Conservation (phyloP, 2,329 filamentous ascomycete genomes). For the Colletotrichum sp. region DNA sequence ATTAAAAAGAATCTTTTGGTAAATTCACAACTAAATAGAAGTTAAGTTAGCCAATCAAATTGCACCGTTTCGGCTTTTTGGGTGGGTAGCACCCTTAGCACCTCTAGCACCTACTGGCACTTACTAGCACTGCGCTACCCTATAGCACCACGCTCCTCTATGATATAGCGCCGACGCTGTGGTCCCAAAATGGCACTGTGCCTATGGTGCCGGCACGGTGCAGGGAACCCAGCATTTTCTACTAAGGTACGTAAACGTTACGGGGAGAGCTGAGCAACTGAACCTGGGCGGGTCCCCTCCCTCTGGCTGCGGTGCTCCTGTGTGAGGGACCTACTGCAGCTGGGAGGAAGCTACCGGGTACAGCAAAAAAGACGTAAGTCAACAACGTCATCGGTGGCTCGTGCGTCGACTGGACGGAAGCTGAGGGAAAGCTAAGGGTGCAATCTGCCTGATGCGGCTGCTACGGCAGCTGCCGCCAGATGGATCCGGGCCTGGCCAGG, state of each 20-base stretch:
- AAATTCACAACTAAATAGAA: no score
- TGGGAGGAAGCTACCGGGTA: background rate
- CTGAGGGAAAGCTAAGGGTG: background rate
- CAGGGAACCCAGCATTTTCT: no score
- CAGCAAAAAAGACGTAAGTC: constrained; percentile 17
- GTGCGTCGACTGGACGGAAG: background rate
- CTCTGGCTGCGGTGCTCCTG: background rate
- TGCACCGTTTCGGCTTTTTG: no score
- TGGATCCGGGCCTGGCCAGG: background rate
- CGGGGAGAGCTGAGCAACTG: background rate
- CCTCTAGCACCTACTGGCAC: no score
- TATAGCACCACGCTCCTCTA: no score
- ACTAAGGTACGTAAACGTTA: background rate
- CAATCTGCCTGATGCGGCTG: background rate
- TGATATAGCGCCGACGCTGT: no score
- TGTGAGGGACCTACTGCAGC: background rate
- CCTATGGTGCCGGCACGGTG: no score
- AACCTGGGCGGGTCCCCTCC: background rate
- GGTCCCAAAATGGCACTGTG: no score
- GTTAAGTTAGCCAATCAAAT: no score
- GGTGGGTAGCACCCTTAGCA: no score
- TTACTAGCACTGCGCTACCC: no score
- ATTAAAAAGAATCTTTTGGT: no score
- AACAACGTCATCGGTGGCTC: constrained; percentile 25
- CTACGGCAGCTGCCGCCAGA: background rate